phyloP scores from a whole-genome alignment of 441 rosid genomes.

The Geranium incanum region DNA sequence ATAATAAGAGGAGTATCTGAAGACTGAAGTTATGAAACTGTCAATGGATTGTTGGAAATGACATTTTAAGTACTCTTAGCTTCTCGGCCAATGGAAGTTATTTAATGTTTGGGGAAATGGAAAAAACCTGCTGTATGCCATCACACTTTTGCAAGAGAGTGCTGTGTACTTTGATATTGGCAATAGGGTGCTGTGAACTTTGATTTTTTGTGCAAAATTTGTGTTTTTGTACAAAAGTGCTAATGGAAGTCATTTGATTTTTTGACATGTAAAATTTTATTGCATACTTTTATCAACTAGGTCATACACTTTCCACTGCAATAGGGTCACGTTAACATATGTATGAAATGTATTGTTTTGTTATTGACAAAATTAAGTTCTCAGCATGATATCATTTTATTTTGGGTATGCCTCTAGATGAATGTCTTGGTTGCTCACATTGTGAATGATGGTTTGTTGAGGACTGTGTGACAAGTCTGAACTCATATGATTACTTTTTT shows the following conservation, averaged over 20 bases:
- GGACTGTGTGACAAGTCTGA: neutral
- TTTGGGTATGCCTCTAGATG: neutral
- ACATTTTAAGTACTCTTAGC: too few species aligned
- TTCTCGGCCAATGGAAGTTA: too few species aligned
- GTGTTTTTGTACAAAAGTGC: too few species aligned
- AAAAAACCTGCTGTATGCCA: too few species aligned
- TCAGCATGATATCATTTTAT: neutral
- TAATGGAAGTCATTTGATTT: neutral
- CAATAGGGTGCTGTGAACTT: too few species aligned
- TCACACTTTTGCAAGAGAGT: too few species aligned
- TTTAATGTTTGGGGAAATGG: too few species aligned
- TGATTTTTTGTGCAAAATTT: too few species aligned
- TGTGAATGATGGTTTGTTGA: neutral
- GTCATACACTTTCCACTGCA: neutral
- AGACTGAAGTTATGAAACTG: neutral
- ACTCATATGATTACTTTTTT: too few species aligned
- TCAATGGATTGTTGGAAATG: neutral
- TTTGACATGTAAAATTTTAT: neutral
- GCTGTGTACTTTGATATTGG: too few species aligned
- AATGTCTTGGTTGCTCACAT: neutral
- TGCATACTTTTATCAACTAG: neutral
- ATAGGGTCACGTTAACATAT: neutral
- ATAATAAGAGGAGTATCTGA: too few species aligned
- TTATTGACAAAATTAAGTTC: neutral
- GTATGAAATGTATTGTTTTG: neutral